Base-by-base conservation (phyloP, 805 yeast genomes). In the Metschnikowia aberdeeniae region DNA sequence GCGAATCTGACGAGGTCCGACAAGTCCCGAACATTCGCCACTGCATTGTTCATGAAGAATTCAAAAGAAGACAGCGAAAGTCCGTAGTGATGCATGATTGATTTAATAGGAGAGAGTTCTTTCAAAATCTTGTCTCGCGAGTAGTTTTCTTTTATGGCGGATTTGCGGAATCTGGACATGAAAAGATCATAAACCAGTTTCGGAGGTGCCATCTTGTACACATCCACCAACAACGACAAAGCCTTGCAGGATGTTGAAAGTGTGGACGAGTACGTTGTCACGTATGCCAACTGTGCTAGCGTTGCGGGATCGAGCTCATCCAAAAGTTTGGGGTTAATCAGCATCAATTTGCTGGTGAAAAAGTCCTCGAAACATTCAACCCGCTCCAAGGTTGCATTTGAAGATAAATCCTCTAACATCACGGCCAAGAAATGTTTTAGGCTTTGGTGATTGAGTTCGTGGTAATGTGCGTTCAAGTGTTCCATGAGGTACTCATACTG, bases 11-110 rank as follows among this genome's bases (percentile, higher is more conserved):
- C 32, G 32, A 67, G 56, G 27, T 63, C 63, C 12, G 60, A 55
- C 31, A 67, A 56, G n/a, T 67, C 72, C 27, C 47, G 52, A 2
- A 47, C 42, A 35, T 56, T 56, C 14, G 55, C 49, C 9, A 66
- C 57, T 1, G 53, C 47, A 29, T 55, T 46, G 14, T 50, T 44
- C 31, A 66, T 45, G 14, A 67, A 47, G 10, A 64, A 45, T 20
- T 50, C 40, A 34, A 68, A 57, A 10, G 55, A 34, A 2, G 50
- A 42, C 1, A 49, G 41, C 10, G 52, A 54, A 30, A 62, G 45
- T 5, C 46, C 50, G 14, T 50, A 40, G 39, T 64, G 65, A 45
- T 63, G 63, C n/a, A 68, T 42, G 3, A 58, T 56, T 6, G 63
- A 54, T 45, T 68, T 68, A 27, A 65, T 50, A 19, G 42, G 38